Evolutionary conservation across 1,139 yeast species (phyloP).

Genomic region (Geotrichum candidum): DNA sequence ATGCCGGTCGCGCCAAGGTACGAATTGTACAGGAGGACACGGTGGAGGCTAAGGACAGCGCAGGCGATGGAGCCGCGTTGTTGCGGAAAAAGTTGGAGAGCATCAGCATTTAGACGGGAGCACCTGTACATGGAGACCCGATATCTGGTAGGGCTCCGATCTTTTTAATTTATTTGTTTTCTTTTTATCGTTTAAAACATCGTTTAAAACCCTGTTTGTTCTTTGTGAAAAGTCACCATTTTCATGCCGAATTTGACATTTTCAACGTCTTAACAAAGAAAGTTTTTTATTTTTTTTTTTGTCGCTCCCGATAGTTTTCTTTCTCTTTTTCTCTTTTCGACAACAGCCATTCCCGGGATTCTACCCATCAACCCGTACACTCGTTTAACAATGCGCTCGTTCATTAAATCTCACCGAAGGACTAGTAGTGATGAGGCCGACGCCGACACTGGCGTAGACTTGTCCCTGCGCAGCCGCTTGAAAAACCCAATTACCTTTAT

Average conservation of each 20-base stretch:
- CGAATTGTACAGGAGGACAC: constrained; percentile 36
- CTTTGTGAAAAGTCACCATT: too few species aligned
- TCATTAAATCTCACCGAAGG: constrained; percentile 24
- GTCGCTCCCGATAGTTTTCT: neutral
- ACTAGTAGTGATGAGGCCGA: constrained; percentile 1
- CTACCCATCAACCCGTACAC: neutral
- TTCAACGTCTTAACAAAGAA: neutral
- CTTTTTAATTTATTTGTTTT: neutral
- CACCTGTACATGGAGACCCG: neutral
- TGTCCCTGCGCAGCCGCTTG: neutral
- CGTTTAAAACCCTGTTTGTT: too few species aligned
- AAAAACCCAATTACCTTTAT: constrained; percentile 27
- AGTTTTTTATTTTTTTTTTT: neutral
- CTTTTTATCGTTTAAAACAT: neutral
- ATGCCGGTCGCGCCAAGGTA: constrained; percentile 51
- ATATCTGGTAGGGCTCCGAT: neutral
- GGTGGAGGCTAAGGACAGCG: constrained; percentile 26
- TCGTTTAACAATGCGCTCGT: constrained; percentile 23
- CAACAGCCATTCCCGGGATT: neutral
- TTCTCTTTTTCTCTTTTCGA: neutral
- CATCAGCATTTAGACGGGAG: constrained; percentile 1
- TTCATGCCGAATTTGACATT: neutral
- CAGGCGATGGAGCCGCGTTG: constrained; percentile 63
- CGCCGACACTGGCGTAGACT: neutral
- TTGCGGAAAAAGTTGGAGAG: constrained; percentile 56